A percentile compares a stretch with the other conserved stretches of the same genome.
phyloP scores from a whole-genome alignment of 768 basidiomycete species.

The Dacryopinax spathularia region DNA sequence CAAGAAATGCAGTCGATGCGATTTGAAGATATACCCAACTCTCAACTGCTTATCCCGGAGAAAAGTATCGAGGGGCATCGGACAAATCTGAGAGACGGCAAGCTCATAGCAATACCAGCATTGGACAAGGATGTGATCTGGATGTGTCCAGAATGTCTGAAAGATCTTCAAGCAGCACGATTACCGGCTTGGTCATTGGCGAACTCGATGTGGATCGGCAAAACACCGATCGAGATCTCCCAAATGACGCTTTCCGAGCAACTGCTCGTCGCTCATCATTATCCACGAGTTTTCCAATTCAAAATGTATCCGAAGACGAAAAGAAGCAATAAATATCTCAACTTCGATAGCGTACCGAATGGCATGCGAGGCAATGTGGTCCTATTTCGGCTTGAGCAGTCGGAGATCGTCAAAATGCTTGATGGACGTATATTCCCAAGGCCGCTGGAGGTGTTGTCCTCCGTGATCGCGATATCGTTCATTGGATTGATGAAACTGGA shows the following conservation, averaged over 20 bases:
- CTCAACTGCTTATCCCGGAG: not conserved
- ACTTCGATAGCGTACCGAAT: constrained; percentile 13
- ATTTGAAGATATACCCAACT: not conserved
- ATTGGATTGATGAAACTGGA: constrained; percentile 21
- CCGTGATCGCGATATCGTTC: constrained; percentile 26
- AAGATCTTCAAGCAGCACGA: not conserved
- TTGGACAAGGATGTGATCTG: not conserved
- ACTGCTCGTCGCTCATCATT: constrained; percentile 24
- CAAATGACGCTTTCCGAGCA: constrained; percentile 27
- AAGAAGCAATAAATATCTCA: not conserved
- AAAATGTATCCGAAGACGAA: constrained; percentile 26
- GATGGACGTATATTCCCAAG: constrained; percentile 26
- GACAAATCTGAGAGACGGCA: not conserved
- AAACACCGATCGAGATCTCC: constrained; percentile 20
- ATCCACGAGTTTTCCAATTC: constrained; percentile 24
- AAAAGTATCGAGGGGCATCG: not conserved
- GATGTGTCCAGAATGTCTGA: not conserved
- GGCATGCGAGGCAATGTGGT: constrained; percentile 28
- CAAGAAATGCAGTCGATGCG: not conserved
- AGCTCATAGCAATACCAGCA: not conserved
- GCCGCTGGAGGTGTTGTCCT: constrained; percentile 19
- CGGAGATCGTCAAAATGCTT: constrained; percentile 23
- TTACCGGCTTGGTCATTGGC: constrained; percentile 20
- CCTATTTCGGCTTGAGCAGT: constrained; percentile 20
- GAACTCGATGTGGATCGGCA: constrained; percentile 31